phyloP scores from a whole-genome alignment of 176 grass and related monocot species.

The Avena sativa region DNA sequence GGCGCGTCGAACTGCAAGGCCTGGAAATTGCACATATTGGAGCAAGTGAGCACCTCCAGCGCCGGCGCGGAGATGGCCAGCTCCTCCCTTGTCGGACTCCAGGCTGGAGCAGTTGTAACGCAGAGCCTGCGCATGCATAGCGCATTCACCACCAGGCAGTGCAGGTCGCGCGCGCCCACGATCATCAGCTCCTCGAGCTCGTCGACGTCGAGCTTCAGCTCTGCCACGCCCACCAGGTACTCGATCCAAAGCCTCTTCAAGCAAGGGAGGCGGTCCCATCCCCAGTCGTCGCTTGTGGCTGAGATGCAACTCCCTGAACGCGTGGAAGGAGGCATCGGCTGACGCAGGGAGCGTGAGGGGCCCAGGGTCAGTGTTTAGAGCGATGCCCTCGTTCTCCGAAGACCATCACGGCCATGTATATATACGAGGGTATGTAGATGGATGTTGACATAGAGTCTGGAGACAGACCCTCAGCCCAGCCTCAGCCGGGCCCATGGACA shows the following conservation, averaged over 20 bases:
- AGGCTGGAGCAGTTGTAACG: constrained; percentile 1
- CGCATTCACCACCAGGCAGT: not conserved
- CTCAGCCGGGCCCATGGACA: too few species aligned
- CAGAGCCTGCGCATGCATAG: not conserved
- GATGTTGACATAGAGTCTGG: too few species aligned
- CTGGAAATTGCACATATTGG: not conserved
- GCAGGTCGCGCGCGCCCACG: not conserved
- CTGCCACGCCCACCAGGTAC: not conserved
- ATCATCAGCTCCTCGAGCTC: constrained; percentile 15
- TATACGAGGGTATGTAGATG: too few species aligned
- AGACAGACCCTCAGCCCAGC: too few species aligned
- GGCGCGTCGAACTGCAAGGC: not conserved
- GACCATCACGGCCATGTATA: too few species aligned
- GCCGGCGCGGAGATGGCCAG: not conserved
- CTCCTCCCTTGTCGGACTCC: not conserved
- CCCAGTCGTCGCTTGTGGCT: not conserved
- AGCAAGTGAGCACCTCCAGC: not conserved
- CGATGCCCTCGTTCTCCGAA: not conserved
- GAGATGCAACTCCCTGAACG: not conserved
- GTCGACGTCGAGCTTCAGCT: not conserved
- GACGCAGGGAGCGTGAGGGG: not conserved
- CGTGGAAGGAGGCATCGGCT: not conserved
- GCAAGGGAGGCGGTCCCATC: not conserved
- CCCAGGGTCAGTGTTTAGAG: not conserved
- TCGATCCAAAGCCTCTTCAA: constrained; percentile 20